Conservation (phyloP, 352 stramenopile genomes). For the Phytophthora litchii region DNA sequence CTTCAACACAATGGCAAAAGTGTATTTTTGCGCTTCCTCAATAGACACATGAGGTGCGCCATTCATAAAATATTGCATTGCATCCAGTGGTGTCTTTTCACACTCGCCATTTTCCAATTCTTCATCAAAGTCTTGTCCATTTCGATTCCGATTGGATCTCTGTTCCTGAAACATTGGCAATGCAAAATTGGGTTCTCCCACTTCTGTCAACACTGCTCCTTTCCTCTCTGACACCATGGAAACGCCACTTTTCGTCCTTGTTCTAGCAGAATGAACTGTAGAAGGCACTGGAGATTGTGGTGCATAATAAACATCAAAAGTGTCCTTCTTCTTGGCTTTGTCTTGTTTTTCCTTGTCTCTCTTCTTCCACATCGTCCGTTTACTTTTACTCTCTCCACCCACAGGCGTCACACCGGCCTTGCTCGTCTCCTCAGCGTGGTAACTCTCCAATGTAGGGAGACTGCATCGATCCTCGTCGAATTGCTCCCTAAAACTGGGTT, state of each 20-base stretch:
- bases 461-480: conserved; percentile 64
- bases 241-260: conserved; percentile 27
- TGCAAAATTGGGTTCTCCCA: conserved; percentile 48
- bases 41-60: conserved; percentile 76
- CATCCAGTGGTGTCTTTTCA: conserved; percentile 22
- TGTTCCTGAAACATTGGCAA: conserved; percentile 43
- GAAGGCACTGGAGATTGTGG: conserved; percentile 36
- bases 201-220: conserved; percentile 65
- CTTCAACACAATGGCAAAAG: conserved; percentile 85
- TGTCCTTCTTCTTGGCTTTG: conserved; percentile 1
- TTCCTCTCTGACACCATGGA: conserved; percentile 41
- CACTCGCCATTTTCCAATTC: conserved; percentile 19
- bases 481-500: conserved; percentile 48
- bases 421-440: conserved; percentile 24
- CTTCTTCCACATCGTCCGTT: conserved; percentile 12
- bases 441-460: conserved; percentile 57
- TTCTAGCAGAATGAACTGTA: conserved; percentile 20
- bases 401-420: conserved; percentile 1
- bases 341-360: conserved; percentile 17
- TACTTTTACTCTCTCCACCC: conserved; percentile 3
- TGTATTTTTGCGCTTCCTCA: conserved; percentile 89
- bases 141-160: background rate
- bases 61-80: conserved; percentile 38
- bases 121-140: conserved; percentile 13
- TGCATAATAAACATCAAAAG: conserved; percentile 40